Conservation (phyloP, 2,329 filamentous ascomycete genomes). For the Zymoseptoria passerinii region DNA sequence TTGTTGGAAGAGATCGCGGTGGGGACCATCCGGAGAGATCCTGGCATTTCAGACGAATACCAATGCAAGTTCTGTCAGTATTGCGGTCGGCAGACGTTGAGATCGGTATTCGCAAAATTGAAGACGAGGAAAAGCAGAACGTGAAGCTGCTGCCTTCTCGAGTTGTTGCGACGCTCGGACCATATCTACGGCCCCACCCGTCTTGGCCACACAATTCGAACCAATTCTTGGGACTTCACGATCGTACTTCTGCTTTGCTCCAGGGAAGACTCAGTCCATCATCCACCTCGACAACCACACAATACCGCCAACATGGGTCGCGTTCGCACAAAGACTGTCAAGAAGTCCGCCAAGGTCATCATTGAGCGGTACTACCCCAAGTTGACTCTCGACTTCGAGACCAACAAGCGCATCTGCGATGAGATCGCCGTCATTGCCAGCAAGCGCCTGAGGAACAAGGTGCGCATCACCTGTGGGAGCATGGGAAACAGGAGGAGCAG, state of each 20-base stretch:
- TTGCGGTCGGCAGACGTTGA: not conserved
- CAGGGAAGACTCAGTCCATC: not conserved
- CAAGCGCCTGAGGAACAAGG: constrained; percentile 99
- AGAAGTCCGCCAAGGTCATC: constrained; percentile 96
- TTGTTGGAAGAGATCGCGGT: not conserved
- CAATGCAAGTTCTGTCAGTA: not conserved
- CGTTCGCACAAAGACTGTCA: constrained; percentile 58
- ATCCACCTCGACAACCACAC: constrained; percentile 3
- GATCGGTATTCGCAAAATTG: not conserved
- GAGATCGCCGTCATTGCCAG: constrained; percentile 99
- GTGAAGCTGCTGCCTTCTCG: not conserved
- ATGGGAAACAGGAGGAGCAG: not conserved
- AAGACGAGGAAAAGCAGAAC: not conserved
- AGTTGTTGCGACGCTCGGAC: not conserved
- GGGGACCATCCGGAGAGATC: not conserved
- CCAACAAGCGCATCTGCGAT: constrained; percentile 99
- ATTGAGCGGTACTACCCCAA: constrained; percentile 95
- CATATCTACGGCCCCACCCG: not conserved
- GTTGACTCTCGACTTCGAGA: constrained; percentile 99
- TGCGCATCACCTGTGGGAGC: constrained; percentile 32
- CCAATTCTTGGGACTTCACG: not conserved
- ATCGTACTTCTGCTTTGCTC: not conserved
- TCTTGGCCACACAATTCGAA: not conserved
- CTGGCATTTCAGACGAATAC: not conserved
- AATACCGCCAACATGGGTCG: constrained; percentile 45